Base-by-base conservation (phyloP, 2,329 filamentous ascomycete species). In the Fusarium pseudograminearum region DNA sequence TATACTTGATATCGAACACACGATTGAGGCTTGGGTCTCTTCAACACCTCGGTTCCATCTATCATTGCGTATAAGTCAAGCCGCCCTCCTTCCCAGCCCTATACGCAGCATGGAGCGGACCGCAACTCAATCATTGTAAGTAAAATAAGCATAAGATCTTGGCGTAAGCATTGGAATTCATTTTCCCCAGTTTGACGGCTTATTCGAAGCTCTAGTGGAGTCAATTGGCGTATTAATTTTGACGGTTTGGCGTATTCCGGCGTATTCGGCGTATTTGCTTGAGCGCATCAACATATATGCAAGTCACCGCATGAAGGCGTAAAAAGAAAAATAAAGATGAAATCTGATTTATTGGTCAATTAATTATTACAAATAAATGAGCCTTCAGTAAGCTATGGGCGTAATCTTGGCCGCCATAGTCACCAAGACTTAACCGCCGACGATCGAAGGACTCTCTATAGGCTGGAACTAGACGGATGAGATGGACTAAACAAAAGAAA, bases 261-360 rank as follows among this genome's bases (percentile, higher is more conserved):
- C 65, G 65, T 69, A 68, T 51, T 22, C 11, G 9, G 59, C 60
- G 61, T 64, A 51, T 20, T 8, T 14, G 28, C 26, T 20, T 38
- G 24, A 38, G 14, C 20, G 40, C 20, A 18, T 22, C 28, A 31
- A 22, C 18, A 6, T 4, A 20, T 2, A 24, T 5, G 8, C 18
- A 22, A 15, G 4, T 6, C 3, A 15, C 1, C 14, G 1, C 8
- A 20, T 31, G 9, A 7, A 12, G n/a, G 12, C 5, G 4, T 11
- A 38, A 9, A 4, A 10, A 41, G 3, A n/a, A 3, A 1, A 28
- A 7, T 3, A 8, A n/a, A 3, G 1, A 24, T 4, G 3, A 10
- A 3, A 5, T 12, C 1, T 1, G 7, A 18, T 7, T n/a, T 4
- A 15, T 24, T 7, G 22, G 5, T 26, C 3, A 28, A 3, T 18